phyloP scores from a whole-genome alignment of 2,329 filamentous ascomycete species.

The Trichoderma atrobrunneum region DNA sequence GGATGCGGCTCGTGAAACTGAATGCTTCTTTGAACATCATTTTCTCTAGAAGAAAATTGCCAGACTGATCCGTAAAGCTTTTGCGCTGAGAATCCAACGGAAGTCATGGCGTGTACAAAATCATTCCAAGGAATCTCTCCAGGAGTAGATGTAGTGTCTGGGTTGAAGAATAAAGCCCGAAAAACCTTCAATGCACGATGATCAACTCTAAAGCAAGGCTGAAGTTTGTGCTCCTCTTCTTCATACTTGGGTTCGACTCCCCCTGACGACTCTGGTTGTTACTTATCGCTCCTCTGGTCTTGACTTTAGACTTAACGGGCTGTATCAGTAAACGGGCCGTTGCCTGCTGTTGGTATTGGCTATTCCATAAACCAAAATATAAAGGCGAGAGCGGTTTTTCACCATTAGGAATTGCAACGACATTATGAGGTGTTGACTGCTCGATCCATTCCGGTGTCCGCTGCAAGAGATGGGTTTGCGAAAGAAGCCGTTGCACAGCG shows the following conservation, averaged over 20 bases:
- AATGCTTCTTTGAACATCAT: background rate
- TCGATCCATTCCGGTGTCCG: background rate
- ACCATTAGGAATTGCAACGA: background rate
- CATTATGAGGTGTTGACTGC: background rate
- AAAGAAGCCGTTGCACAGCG: conserved; percentile 31
- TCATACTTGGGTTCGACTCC: background rate
- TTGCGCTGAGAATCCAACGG: conserved; percentile 33
- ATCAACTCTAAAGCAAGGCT: conserved; percentile 28
- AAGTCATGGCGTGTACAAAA: conserved; percentile 51
- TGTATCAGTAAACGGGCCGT: too few species aligned
- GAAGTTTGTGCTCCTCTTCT: conserved; percentile 19
- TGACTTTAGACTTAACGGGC: too few species aligned
- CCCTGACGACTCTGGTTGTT: too few species aligned
- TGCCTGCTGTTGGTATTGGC: background rate
- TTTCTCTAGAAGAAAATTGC: background rate
- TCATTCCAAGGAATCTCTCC: conserved; percentile 53
- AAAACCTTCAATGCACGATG: conserved; percentile 36
- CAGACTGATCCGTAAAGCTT: background rate
- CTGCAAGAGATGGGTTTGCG: conserved; percentile 7
- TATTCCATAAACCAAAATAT: background rate
- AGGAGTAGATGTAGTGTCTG: conserved; percentile 34
- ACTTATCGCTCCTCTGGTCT: too few species aligned
- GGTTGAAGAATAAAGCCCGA: conserved; percentile 42
- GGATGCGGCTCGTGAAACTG: background rate
- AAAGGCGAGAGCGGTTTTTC: background rate